Percentiles rank a stretch among this genome's conserved stretches.
Conservation (phyloP, 352 stramenopile species). For the Pythium biforme region DNA sequence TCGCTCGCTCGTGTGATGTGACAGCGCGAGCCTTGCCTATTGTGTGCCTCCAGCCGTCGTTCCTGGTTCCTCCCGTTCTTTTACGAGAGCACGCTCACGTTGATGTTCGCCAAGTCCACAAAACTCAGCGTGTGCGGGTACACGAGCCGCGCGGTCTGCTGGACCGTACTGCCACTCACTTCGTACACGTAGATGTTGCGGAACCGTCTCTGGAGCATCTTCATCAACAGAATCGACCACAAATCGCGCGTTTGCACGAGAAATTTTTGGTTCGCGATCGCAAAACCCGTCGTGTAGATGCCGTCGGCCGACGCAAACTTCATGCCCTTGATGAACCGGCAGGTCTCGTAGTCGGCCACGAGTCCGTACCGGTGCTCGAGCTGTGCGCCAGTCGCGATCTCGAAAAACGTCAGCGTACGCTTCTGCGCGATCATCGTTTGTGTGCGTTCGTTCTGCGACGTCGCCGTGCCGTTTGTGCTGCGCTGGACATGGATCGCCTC, state of each 20-base stretch:
- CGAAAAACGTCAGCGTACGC: slow-evolving; percentile 9
- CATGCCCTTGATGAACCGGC: slow-evolving; percentile 34
- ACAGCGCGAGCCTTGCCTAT: too few species aligned
- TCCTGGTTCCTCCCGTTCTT: neutral
- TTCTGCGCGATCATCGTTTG: neutral
- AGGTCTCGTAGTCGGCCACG: slow-evolving; percentile 46
- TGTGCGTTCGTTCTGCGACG: neutral
- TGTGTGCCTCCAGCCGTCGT: neutral
- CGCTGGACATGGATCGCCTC: neutral
- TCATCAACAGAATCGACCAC: slow-evolving; percentile 38
- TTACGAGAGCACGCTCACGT: slow-evolving; percentile 23
- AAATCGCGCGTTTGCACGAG: slow-evolving; percentile 41
- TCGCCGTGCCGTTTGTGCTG: neutral
- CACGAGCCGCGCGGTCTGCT: slow-evolving; percentile 29
- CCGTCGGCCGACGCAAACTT: slow-evolving; percentile 41
- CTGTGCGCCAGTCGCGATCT: slow-evolving; percentile 24
- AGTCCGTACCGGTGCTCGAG: slow-evolving; percentile 29
- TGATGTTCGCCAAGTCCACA: slow-evolving; percentile 13
- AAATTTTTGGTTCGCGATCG: slow-evolving; percentile 56
- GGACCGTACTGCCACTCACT: slow-evolving; percentile 26
- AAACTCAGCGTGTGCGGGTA: slow-evolving; percentile 33
- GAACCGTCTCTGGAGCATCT: slow-evolving; percentile 31
- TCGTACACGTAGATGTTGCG: slow-evolving; percentile 49
- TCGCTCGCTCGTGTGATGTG: too few species aligned
- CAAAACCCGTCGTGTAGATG: slow-evolving; percentile 59